Conservation (phyloP, 305 asterid genomes). For the Rubia balearica region DNA sequence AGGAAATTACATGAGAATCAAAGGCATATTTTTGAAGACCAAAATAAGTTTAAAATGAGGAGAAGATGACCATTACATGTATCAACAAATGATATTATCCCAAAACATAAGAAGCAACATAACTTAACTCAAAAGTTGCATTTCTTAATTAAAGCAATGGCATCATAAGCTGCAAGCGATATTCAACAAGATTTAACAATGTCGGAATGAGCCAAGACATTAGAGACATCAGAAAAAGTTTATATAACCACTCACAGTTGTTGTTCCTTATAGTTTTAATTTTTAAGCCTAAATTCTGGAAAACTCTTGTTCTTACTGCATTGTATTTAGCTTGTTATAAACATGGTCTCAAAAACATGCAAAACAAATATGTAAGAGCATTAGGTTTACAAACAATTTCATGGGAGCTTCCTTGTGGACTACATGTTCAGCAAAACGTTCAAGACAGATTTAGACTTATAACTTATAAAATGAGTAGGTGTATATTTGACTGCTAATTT, state of each 20-base stretch:
- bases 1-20: not conserved
- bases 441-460: no score
- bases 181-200: not conserved
- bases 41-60: not conserved
- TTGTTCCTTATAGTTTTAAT: not conserved
- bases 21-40: not conserved
- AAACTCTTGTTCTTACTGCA: not conserved
- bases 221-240: not conserved
- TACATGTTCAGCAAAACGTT: not conserved
- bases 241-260: not conserved
- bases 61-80: no score
- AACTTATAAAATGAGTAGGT: no score
- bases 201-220: not conserved
- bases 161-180: not conserved
- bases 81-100: not conserved
- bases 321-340: not conserved
- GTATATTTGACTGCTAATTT: no score
- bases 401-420: not conserved
- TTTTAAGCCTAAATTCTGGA: not conserved
- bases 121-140: not conserved
- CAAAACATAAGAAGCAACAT: not conserved
- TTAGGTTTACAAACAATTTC: constrained; percentile 2
- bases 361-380: not conserved
- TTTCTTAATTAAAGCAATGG: not conserved
- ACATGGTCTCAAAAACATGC: not conserved